These are phyloP conservation scores for Cytospora paraplurivora DNA, from an alignment of 2,329 filamentous ascomycete species.

Conservation along the genomic window DNA sequence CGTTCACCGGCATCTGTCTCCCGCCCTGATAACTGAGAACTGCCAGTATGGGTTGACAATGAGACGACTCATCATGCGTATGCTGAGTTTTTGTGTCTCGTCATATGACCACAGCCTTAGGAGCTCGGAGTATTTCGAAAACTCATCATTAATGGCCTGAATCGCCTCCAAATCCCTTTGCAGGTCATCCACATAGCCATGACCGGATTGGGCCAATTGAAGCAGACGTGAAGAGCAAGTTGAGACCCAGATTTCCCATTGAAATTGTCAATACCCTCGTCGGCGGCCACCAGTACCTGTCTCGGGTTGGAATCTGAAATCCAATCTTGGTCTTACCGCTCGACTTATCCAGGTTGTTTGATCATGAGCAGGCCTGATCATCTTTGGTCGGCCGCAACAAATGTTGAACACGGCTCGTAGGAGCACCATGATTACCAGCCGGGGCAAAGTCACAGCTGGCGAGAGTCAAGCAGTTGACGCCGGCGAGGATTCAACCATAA, in stretches of 20 bases:
- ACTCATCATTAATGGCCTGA: constrained; percentile 36
- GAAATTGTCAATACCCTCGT: constrained; percentile 1
- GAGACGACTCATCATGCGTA: not conserved
- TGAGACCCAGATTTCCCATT: constrained; percentile 32
- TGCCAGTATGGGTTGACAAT: constrained; percentile 34
- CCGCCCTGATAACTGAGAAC: constrained; percentile 34
- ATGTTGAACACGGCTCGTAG: too few relatives aligned
- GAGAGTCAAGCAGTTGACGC: too few relatives aligned
- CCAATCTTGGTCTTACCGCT: too few relatives aligned
- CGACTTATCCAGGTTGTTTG: too few relatives aligned
- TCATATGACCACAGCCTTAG: constrained; percentile 36
- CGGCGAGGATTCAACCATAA: too few relatives aligned
- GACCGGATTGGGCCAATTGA: constrained; percentile 23
- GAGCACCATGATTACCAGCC: too few relatives aligned
- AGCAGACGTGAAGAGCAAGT: constrained; percentile 34
- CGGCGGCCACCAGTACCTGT: not conserved
- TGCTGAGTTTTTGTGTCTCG: constrained; percentile 32
- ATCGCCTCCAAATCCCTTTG: constrained; percentile 30
- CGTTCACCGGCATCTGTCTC: constrained; percentile 33
- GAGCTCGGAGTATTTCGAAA: constrained; percentile 30
- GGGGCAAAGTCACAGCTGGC: too few relatives aligned
- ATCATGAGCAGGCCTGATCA: too few relatives aligned
- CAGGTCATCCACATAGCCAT: constrained; percentile 33
- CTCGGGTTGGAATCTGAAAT: too few relatives aligned
- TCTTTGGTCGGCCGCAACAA: too few relatives aligned